These are phyloP conservation scores for Aspergillus ustus DNA, from an alignment of 2,329 filamentous ascomycete species.

Conservation along the genomic window DNA sequence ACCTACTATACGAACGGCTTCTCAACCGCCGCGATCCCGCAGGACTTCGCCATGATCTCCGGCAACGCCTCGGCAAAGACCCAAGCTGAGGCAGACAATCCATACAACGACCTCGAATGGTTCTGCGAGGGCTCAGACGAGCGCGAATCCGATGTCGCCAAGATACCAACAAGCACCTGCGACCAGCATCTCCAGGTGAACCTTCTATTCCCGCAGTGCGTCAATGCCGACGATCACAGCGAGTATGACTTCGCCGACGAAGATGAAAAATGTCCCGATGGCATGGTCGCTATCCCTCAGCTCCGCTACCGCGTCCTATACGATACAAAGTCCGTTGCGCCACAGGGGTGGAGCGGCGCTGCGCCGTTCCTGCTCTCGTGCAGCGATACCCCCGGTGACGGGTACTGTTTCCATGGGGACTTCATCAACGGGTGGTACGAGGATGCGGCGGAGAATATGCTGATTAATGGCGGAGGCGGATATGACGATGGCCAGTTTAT, in stretches of 20 bases:
- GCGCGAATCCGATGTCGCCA: conserved; percentile 13
- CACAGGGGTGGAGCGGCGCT: conserved; percentile 20
- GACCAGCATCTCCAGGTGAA: conserved; percentile 21
- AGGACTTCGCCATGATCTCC: conserved; percentile 19
- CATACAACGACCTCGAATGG: conserved; percentile 20
- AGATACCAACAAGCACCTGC: conserved; percentile 22
- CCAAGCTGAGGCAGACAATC: conserved; percentile 12
- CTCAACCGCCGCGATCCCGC: conserved; percentile 19
- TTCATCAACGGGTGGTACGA: conserved; percentile 10
- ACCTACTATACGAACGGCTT: conserved; percentile 21
- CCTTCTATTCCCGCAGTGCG: conserved; percentile 23
- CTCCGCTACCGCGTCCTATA: conserved; percentile 25
- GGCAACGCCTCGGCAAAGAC: conserved; percentile 22
- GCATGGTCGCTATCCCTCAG: conserved; percentile 22
- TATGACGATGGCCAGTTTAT: conserved; percentile 16
- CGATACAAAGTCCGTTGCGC: conserved; percentile 20
- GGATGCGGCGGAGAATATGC: conserved; percentile 24
- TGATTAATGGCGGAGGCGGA: not conserved
- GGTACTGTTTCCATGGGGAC: conserved; percentile 10
- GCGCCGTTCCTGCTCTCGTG: conserved; percentile 21
- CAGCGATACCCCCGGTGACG: conserved; percentile 7
- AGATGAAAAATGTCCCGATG: conserved; percentile 19
- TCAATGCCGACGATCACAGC: conserved; percentile 16
- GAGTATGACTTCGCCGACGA: conserved; percentile 22
- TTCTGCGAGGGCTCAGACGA: conserved; percentile 21